phyloP scores from a whole-genome alignment of 345 rosid species.

The Populus nigra region DNA sequence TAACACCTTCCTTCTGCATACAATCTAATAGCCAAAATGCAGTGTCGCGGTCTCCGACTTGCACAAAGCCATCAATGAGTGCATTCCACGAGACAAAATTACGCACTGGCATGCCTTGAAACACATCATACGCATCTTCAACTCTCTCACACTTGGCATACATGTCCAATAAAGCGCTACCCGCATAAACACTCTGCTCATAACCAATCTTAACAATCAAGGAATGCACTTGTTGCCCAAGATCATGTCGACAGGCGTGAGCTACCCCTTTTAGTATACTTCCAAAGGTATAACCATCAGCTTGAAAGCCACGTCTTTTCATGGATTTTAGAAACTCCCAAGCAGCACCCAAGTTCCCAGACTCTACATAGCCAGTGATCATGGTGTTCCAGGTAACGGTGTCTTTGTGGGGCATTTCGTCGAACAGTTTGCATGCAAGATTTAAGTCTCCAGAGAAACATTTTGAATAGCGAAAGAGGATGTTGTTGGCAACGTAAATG shows the following conservation, averaged over 20 bases:
- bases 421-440: conserved; percentile 53
- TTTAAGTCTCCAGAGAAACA: conserved; percentile 13
- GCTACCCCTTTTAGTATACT: conserved; percentile 67
- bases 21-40: conserved; percentile 51
- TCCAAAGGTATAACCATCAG: conserved; percentile 58
- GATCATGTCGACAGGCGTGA: conserved; percentile 32
- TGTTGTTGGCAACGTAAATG: conserved; percentile 49
- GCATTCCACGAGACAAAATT: conserved; percentile 76
- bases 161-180: conserved; percentile 71
- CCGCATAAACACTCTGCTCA: conserved; percentile 48
- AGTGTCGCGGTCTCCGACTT: conserved; percentile 36
- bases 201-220: conserved; percentile 48
- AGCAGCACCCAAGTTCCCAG: conserved; percentile 39
- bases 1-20: conserved; percentile 54
- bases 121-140: conserved; percentile 50
- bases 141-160: conserved; percentile 62
- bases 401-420: conserved; percentile 57
- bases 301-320: conserved; percentile 34
- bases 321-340: conserved; percentile 42
- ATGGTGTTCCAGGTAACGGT: conserved; percentile 68
- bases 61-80: conserved; percentile 60
- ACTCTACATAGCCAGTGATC: conserved; percentile 58
- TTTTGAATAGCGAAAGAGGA: conserved; percentile 35
- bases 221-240: conserved; percentile 59
- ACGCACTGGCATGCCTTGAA: conserved; percentile 42